A percentile compares a stretch with the other conserved stretches of the same genome.
Evolutionary conservation across 345 rosid species (phyloP).

Genomic region (Reutealis trisperma): DNA sequence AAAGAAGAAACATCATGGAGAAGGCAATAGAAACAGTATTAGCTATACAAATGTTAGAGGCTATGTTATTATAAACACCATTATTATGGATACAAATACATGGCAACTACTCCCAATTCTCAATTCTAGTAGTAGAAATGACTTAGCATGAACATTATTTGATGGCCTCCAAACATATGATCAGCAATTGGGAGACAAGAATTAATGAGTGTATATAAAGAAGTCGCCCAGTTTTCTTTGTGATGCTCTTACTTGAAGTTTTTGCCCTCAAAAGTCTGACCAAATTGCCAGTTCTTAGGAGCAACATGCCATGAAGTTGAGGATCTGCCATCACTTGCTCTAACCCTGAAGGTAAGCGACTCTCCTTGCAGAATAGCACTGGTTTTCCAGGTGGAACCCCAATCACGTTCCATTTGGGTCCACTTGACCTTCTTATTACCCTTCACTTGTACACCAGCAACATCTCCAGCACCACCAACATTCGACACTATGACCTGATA

Average conservation of each 20-base stretch:
- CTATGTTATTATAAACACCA: too few relatives aligned
- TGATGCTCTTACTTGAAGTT: conserved; percentile 40
- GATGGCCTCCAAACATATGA: too few relatives aligned
- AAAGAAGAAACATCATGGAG: neutral
- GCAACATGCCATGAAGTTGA: conserved; percentile 44
- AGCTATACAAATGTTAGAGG: neutral
- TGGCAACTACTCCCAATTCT: neutral
- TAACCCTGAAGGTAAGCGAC: conserved; percentile 47
- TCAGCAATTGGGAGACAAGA: too few relatives aligned
- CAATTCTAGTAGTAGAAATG: neutral
- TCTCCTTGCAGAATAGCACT: conserved; percentile 37
- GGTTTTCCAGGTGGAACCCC: conserved; percentile 60
- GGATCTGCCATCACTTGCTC: conserved; percentile 41
- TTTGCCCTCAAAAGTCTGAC: conserved; percentile 46
- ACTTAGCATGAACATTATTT: neutral
- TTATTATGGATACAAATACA: neutral
- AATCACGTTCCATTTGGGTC: conserved; percentile 44
- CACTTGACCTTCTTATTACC: conserved; percentile 41
- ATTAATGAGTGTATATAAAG: too few relatives aligned
- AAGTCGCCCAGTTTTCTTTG: neutral
- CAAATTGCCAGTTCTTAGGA: conserved; percentile 51
- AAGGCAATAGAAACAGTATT: neutral
- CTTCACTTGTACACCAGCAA: conserved; percentile 56
- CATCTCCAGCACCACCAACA: conserved; percentile 76
- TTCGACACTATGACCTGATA: conserved; percentile 55